Percentiles rank a stretch among this genome's conserved stretches.
phyloP scores from a whole-genome alignment of 2,329 filamentous ascomycete genomes.

The Cladosporium sp. region DNA sequence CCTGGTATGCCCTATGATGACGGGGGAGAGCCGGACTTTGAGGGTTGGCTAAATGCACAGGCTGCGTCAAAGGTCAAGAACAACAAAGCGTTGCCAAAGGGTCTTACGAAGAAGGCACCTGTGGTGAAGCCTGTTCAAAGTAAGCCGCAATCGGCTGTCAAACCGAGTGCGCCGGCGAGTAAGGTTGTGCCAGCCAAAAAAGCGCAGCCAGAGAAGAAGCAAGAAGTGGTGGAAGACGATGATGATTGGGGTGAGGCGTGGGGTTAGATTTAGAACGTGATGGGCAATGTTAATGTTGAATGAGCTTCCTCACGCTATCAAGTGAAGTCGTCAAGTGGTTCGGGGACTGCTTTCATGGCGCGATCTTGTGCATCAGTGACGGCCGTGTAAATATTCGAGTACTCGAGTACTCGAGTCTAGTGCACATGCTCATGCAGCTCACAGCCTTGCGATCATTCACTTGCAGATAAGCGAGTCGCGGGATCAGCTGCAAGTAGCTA shows the following conservation, averaged over 20 bases:
- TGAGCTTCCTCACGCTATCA: background rate
- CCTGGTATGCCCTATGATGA: slow-evolving; percentile 65
- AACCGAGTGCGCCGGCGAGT: slow-evolving; percentile 20
- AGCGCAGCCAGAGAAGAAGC: slow-evolving; percentile 3
- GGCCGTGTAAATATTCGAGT: too few relatives aligned
- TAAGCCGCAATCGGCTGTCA: slow-evolving; percentile 28
- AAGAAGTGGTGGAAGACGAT: slow-evolving; percentile 34
- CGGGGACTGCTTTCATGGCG: too few relatives aligned
- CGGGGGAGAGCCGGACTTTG: slow-evolving; percentile 89
- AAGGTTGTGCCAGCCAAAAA: slow-evolving; percentile 26
- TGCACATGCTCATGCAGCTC: background rate
- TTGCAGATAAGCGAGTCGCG: background rate
- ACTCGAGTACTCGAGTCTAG: background rate
- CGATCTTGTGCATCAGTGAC: too few relatives aligned
- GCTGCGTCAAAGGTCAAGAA: slow-evolving; percentile 66
- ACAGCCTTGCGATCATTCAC: background rate
- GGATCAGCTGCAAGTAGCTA: slow-evolving; percentile 6
- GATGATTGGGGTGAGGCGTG: slow-evolving; percentile 45
- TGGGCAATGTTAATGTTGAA: slow-evolving; percentile 1
- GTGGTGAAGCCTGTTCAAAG: slow-evolving; percentile 32
- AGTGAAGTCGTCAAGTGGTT: background rate
- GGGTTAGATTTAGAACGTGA: slow-evolving; percentile 22
- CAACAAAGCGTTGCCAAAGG: slow-evolving; percentile 78
- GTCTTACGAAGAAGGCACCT: slow-evolving; percentile 63
- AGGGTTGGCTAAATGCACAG: slow-evolving; percentile 89